Evolutionary conservation across 1,284 basidiomycete species (phyloP).

Genomic region (Ganoderma boninense): DNA sequence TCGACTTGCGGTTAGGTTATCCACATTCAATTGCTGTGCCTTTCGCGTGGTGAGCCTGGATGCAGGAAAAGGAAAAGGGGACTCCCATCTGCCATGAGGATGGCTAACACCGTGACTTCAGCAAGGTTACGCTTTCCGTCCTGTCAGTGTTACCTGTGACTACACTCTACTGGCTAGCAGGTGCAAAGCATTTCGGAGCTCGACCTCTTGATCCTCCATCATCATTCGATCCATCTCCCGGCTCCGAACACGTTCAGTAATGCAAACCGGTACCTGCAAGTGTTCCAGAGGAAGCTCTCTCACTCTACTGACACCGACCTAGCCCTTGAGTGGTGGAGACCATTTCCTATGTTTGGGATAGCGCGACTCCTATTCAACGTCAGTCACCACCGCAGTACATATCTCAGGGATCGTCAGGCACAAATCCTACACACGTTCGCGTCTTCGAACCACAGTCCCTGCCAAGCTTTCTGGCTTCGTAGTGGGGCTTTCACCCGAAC

Average conservation of each 20-base stretch:
- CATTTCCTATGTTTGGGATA: neutral
- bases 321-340: neutral
- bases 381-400: neutral
- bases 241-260: neutral
- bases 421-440: neutral
- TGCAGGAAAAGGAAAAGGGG: neutral
- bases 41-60: neutral
- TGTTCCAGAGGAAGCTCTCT: neutral
- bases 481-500: neutral
- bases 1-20: neutral
- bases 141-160: neutral
- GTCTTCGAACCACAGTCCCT: neutral
- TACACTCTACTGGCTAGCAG: neutral
- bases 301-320: neutral
- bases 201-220: neutral
- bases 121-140: neutral
- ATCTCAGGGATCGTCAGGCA: neutral
- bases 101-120: neutral
- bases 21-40: neutral
- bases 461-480: neutral
- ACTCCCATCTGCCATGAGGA: neutral
- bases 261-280: neutral
- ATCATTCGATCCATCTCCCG: no score
- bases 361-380: neutral
- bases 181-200: neutral